Conservation (phyloP, 305 asterid species). For the Rubia peregrina region DNA sequence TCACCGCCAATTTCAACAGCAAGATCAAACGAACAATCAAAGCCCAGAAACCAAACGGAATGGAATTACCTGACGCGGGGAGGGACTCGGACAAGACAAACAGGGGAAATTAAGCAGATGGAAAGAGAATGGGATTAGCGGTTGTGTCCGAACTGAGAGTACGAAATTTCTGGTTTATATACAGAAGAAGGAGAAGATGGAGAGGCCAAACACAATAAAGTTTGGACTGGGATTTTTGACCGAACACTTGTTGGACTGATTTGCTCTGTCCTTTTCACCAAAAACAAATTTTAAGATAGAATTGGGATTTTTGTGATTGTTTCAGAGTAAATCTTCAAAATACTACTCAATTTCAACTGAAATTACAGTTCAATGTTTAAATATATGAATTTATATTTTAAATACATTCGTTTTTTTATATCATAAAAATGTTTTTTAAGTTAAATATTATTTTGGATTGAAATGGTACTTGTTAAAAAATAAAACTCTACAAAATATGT, state of each 20-base stretch:
- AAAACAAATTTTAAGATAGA: not conserved
- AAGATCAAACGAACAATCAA: not conserved
- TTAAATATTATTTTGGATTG: no score
- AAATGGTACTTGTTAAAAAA: no score
- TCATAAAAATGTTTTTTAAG: no score
- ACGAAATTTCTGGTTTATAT: conserved; percentile 7
- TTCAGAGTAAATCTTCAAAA: no score
- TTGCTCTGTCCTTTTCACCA: not conserved
- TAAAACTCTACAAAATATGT: no score
- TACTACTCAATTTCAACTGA: no score
- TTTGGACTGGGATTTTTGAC: conserved; percentile 14
- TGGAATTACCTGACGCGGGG: conserved; percentile 18
- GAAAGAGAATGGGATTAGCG: not conserved
- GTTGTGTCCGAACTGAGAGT: conserved; percentile 1
- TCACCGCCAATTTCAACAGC: not conserved
- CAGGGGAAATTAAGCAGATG: not conserved
- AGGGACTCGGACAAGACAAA: not conserved
- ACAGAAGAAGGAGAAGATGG: not conserved
- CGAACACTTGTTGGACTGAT: conserved; percentile 24
- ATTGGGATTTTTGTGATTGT: not conserved
- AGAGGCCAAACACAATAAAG: not conserved
- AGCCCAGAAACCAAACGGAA: not conserved
- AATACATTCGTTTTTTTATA: no score
- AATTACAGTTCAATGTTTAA: no score
- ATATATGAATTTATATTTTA: no score